Evolutionary conservation across 2,329 filamentous ascomycete genomes (phyloP), one percentile per base, ranked within the genome.

Genomic region (Magnaporthiopsis rhizophila): DNA sequence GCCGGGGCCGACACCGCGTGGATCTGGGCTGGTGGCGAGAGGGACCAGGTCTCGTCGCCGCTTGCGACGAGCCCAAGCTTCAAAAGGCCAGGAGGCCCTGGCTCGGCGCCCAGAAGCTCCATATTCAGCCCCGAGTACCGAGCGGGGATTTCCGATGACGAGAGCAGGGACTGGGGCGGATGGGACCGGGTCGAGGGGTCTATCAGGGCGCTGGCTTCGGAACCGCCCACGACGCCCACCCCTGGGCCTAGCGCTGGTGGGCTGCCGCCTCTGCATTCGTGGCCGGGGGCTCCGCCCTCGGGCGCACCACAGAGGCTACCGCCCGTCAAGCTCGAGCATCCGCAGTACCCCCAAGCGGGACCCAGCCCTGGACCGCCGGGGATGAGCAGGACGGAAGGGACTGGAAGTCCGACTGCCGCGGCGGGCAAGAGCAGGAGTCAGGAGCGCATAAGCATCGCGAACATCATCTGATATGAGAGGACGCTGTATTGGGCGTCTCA

Each of bases 1-100:
- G 90, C 89, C 1, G 86, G 84, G n/a, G 81, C 83, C 0, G 89
- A 92, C 63, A 86, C 86, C 50, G 88, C 88, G 15, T 98, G 94
- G 94, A 84, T 93, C 4, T 97, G 93, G 94, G 77, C 84, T 70
- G 81, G 84, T 36, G 81, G 82, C 50, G 87, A 89, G 69, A 74
- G 75, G 58, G 81, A 82, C 58, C 66, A 71, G 2, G 69, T 80
- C 74, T 12, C 74, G 45, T 53, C 45, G 45, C 45, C 45, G 7
- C 45, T 53, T 21, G 45, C 45, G 45, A 9, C 21, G 45, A 63
- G 61, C 26, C 53, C 61, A 64, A 53, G 45, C 21, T n/a, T 53
- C 7, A 53, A 53, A 11, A 21, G 45, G 45, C 45, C 45, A 1
- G 21, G 45, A 11, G 45, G 38, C 38, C 8, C 68, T 8, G 38